Evolutionary conservation across 768 basidiomycete genomes (phyloP).

Genomic region (Lactarius evosmus): DNA sequence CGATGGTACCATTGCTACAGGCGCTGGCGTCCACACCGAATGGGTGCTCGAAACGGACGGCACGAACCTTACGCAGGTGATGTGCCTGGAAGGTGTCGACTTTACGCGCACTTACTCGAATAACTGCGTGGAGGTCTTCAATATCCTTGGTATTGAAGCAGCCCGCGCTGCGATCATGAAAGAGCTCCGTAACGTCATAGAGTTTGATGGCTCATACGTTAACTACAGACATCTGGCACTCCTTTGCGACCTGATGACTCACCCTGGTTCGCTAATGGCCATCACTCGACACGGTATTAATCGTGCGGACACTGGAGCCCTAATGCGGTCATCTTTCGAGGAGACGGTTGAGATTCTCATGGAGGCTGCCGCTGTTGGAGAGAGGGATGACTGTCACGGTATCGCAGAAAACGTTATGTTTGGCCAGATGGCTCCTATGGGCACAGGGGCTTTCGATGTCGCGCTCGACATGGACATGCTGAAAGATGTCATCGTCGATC

Average conservation of each 20-base stretch:
- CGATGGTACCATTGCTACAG: constrained; percentile 55
- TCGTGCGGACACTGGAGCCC: constrained; percentile 95
- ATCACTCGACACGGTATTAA: constrained; percentile 99
- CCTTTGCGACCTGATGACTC: constrained; percentile 98
- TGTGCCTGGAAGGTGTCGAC: constrained; percentile 95
- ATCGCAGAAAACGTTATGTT: constrained; percentile 99
- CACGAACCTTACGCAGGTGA: constrained; percentile 90
- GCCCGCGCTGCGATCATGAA: constrained; percentile 91
- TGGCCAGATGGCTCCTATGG: constrained; percentile 99
- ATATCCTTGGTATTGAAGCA: constrained; percentile 95
- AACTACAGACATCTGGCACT: constrained; percentile 96
- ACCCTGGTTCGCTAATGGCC: constrained; percentile 91
- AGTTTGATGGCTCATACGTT: constrained; percentile 99
- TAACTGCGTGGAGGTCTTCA: constrained; percentile 92
- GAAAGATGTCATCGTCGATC: constrained; percentile 97
- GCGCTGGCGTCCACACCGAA: constrained; percentile 61
- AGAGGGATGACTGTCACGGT: constrained; percentile 97
- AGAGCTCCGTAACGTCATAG: constrained; percentile 93
- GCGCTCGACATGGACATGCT: constrained; percentile 97
- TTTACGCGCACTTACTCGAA: constrained; percentile 92
- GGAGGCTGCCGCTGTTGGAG: constrained; percentile 97
- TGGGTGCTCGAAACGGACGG: constrained; percentile 99
- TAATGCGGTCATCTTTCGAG: constrained; percentile 99
- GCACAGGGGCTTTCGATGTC: constrained; percentile 94
- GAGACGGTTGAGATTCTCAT: constrained; percentile 99